Evolutionary conservation across 257 asterid genomes (phyloP), one percentile per base, ranked within the genome.

Genomic region (Solanum bulbocastanum): DNA sequence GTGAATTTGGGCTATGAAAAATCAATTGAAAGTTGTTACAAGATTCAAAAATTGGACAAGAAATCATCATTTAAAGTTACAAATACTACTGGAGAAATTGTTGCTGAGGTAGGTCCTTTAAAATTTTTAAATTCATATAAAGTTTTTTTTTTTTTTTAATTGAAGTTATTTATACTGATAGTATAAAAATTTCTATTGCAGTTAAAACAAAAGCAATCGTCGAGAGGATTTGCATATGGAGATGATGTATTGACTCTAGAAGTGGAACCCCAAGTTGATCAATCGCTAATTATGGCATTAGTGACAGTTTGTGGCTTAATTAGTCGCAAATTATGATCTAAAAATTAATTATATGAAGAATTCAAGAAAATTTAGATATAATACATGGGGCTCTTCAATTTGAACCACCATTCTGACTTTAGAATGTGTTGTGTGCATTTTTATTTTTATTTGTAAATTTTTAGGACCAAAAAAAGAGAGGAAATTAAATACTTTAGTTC

Each of bases 211-310:
- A 96, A 96, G 90, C 91, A 85, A 76, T 93, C 98, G 6, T 83
- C 91, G 18, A 90, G 56, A 82, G 98, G 98, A 84, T 93, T 95
- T 88, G 56, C 86, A 1, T 86, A 94, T 71, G 98, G 98, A 78
- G 93, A 96, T 42, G 98, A 96, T 90, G 98, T 96, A 3, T 36
- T 95, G 23, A 92, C 89, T 20, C 89, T 96, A 86, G 91, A 52
- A 88, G 95, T 95, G 89, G 98, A 94, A 90, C 89, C 98, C 66
- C 83, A 92, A 18, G 92, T 91, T 30, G 98, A 96, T 90, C 94
- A 89, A 60, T 81, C 94, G 15, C 92, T 96, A 18, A 69, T 96
- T n/a, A 91, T 96, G 90, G 96, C 98, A 87, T 93, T 96, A 74
- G 92, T 96, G 58, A 91, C 95, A 23, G 94, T 94, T 62, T 91